A percentile compares a stretch with the other conserved stretches of the same genome.
Conservation (phyloP, 345 rosid species). For the Lumnitzera littorea region DNA sequence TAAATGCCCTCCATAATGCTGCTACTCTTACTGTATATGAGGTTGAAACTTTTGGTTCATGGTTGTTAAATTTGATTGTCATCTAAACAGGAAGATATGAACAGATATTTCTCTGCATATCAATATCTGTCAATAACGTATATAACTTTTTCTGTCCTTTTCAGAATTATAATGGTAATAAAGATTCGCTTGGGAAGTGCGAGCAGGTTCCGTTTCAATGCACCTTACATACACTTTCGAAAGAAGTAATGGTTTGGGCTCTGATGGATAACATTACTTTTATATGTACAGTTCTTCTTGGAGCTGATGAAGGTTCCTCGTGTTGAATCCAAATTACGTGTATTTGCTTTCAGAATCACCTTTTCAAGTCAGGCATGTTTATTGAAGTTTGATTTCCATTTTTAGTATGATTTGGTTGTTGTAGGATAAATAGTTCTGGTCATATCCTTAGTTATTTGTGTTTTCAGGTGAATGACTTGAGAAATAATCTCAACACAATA, state of each 20-base stretch:
- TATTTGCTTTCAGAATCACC: slow-evolving; percentile 87
- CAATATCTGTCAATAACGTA: neutral
- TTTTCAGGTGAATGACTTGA: slow-evolving; percentile 72
- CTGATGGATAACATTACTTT: slow-evolving; percentile 16
- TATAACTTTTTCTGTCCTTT: slow-evolving; percentile 2
- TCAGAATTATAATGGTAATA: slow-evolving; percentile 84
- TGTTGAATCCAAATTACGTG: slow-evolving; percentile 88
- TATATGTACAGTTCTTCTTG: slow-evolving; percentile 68
- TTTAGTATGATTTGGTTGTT: neutral
- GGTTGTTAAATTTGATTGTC: no score
- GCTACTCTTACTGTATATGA: no score
- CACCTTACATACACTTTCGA: no score
- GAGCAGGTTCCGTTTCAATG: slow-evolving; percentile 57
- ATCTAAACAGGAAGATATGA: no score
- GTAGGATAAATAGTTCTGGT: neutral
- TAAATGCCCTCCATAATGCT: no score
- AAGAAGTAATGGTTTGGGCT: neutral
- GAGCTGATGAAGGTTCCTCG: slow-evolving; percentile 97
- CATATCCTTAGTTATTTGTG: slow-evolving; percentile 5
- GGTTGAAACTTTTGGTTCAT: no score
- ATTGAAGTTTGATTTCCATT: neutral
- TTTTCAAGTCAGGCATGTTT: slow-evolving; percentile 74
- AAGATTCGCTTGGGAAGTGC: slow-evolving; percentile 94
- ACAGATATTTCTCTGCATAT: neutral
- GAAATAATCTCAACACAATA: slow-evolving; percentile 54